Conservation (phyloP, 2,329 filamentous ascomycete genomes). For the Diatrype stigma region DNA sequence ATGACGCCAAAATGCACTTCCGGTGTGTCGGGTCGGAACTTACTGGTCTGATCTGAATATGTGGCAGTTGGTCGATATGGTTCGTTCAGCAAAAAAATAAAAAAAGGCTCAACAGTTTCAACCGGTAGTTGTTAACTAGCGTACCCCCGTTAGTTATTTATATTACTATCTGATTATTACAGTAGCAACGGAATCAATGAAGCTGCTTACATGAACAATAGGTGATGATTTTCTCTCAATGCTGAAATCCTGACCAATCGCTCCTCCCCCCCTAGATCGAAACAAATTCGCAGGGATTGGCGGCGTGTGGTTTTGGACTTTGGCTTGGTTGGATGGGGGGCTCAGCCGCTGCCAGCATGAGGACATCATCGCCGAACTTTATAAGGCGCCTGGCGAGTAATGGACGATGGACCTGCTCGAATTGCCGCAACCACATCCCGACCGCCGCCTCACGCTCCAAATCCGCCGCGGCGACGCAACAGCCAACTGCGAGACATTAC, state of each 20-base stretch:
- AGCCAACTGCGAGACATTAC: constrained; percentile 17
- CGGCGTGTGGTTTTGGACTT: not conserved
- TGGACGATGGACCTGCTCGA: constrained; percentile 43
- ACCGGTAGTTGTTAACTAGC: not conserved
- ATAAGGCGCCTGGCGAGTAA: constrained; percentile 33
- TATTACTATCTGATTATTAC: too few relatives aligned
- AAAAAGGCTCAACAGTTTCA: not conserved
- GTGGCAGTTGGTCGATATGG: not conserved
- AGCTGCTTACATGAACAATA: too few relatives aligned
- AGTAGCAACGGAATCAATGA: too few relatives aligned
- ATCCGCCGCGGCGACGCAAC: constrained; percentile 26
- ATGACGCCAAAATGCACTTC: not conserved
- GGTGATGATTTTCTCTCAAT: not conserved
- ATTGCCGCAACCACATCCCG: constrained; percentile 38
- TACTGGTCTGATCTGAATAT: not conserved
- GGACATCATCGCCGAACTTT: constrained; percentile 33
- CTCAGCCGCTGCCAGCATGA: constrained; percentile 33
- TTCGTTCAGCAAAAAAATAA: not conserved
- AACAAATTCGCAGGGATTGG: too few relatives aligned
- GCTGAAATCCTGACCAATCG: not conserved
- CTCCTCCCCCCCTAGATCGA: too few relatives aligned
- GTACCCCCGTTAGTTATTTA: too few relatives aligned
- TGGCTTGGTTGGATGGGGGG: not conserved
- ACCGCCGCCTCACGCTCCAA: constrained; percentile 13
- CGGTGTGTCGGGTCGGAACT: not conserved